Conservation (phyloP, 2,329 filamentous ascomycete genomes). For the Pyricularia pennisetigena region DNA sequence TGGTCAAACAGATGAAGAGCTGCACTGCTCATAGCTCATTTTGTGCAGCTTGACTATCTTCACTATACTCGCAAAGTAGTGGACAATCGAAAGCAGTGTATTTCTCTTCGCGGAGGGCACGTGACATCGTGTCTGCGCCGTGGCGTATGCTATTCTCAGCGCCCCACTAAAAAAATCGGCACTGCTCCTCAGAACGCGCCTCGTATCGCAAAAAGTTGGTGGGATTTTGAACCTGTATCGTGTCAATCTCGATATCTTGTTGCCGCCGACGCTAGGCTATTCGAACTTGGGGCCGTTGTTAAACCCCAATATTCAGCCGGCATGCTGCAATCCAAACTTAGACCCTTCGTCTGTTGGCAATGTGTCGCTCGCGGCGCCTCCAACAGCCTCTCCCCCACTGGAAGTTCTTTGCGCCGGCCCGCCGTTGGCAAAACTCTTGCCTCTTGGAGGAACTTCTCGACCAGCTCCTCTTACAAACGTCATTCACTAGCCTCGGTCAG, state of each 20-base stretch:
- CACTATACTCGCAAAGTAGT: background rate
- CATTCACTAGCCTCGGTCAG: background rate
- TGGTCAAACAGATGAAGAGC: too few species aligned
- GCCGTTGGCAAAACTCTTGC: background rate
- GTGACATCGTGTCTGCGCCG: background rate
- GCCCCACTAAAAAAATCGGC: background rate
- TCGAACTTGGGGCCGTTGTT: background rate
- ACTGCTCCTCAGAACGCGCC: background rate
- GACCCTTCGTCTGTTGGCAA: slow-evolving; percentile 1
- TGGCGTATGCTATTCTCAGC: background rate
- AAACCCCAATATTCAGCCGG: background rate
- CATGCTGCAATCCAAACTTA: background rate
- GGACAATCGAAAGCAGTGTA: background rate
- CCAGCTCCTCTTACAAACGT: background rate
- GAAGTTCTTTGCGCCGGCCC: background rate
- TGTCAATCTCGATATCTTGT: background rate
- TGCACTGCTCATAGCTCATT: background rate
- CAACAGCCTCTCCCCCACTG: background rate
- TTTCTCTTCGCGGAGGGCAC: background rate
- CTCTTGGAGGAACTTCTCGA: background rate
- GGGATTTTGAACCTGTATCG: background rate
- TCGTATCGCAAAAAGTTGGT: background rate
- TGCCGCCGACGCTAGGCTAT: background rate
- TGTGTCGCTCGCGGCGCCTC: background rate
- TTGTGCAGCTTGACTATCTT: background rate